Conservation (phyloP, 2,329 filamentous ascomycete species). For the Fusarium liriodendri region DNA sequence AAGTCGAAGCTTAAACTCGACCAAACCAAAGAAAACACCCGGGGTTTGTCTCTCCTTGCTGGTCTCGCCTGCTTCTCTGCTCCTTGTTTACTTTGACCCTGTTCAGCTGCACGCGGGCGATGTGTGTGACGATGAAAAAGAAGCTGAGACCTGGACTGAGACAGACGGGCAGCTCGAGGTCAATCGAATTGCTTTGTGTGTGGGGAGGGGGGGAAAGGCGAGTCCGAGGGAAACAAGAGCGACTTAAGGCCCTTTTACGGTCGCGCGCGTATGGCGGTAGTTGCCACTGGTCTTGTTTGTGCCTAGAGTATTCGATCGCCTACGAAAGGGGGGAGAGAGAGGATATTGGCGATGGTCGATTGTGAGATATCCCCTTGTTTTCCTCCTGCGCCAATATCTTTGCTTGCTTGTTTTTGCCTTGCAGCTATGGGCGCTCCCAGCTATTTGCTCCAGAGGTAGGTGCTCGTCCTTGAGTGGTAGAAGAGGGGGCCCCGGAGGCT, state of each 20-base stretch:
- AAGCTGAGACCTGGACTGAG: constrained; percentile 35
- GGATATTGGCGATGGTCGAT: constrained; percentile 3
- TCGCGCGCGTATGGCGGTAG: background rate
- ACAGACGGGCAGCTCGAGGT: constrained; percentile 5
- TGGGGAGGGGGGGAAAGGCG: background rate
- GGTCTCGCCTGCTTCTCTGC: background rate
- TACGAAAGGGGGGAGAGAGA: constrained; percentile 7
- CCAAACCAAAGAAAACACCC: constrained; percentile 9
- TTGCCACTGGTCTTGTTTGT: constrained; percentile 5
- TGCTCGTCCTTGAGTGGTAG: constrained; percentile 16
- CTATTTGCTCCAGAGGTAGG: background rate
- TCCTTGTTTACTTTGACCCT: background rate
- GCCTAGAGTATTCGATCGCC: constrained; percentile 15
- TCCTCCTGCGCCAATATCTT: constrained; percentile 9
- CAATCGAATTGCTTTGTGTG: background rate
- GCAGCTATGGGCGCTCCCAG: constrained; percentile 24
- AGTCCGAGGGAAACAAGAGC: constrained; percentile 18
- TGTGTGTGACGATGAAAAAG: constrained; percentile 2
- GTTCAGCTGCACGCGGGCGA: constrained; percentile 24
- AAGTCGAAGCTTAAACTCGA: constrained; percentile 30
- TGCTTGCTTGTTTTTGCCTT: constrained; percentile 14
- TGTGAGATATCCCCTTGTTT: constrained; percentile 25
- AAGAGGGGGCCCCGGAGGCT: constrained; percentile 5
- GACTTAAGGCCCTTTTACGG: constrained; percentile 7
- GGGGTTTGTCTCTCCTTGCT: constrained; percentile 12